Base-by-base conservation (phyloP, 441 rosid species). In the Bruguiera hainesii region DNA sequence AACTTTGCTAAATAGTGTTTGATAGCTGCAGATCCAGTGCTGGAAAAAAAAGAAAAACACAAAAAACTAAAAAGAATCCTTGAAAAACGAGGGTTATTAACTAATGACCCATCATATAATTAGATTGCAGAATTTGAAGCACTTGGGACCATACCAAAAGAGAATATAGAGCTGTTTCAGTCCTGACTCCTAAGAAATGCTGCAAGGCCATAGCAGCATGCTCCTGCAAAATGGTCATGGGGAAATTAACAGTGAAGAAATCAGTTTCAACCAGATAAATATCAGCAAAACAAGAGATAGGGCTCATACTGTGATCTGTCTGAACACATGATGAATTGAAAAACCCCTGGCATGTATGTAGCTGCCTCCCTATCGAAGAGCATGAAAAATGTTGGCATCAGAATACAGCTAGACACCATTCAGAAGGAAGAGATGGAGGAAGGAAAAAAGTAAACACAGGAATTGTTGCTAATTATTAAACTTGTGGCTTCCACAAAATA, bases 11-110 rank as follows among this genome's bases (percentile, higher is more conserved):
- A 88, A 88, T 21, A 94, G 61, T 63, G 87, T 84, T 70, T 86
- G 91, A 73, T 89, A 90, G 81, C 86, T 84, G 85, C 93, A 83
- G 58, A 91, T 81, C 99, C 97, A 95, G 78, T 65, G 86, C 99
- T 87, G 56, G 68, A 74, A 52, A 60, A 71, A 28, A 72, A 60
- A 70, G 28, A 16, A 73, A 60, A 65, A 20, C 58, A n/a, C 64
- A 3, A 66, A 39, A 23, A 30, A 30, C 9, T 51, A 31, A 39
- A 50, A 31, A 1, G 21, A 20, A 23, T 10, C 13, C 48, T 11
- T 8, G 6, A 33, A 18, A 63, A 61, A 79, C 28, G 30, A 60
- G 39, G 31, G 53, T 37, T 63, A 52, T 52, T 7, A 13, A 21
- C 20, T 3, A 52, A 53, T 13, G 23, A 21, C 28, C 26, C 15